A percentile compares a stretch with the other conserved stretches of the same genome.
These are phyloP conservation scores for Cochlearia excelsa DNA, from an alignment of 345 rosid genomes.

Conservation along the genomic window DNA sequence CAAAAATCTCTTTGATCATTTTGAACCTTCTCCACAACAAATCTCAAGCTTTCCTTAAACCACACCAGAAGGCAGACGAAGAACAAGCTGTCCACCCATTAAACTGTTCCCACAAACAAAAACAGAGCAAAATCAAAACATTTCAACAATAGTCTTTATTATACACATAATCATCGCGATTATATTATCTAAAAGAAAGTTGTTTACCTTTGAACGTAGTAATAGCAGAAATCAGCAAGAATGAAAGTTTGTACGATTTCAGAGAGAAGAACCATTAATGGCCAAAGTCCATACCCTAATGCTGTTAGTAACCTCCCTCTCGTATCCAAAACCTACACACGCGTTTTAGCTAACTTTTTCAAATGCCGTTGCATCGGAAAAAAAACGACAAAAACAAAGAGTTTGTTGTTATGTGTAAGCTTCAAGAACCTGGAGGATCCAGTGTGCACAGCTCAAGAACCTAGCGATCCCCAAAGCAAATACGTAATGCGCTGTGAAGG, in stretches of 20 bases:
- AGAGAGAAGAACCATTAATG: constrained; percentile 72
- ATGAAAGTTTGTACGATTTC: constrained; percentile 89
- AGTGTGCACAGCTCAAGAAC: constrained; percentile 91
- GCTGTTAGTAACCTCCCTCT: constrained; percentile 66
- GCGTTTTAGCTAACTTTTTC: background rate
- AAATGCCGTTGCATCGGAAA: background rate
- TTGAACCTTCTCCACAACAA: background rate
- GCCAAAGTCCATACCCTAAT: constrained; percentile 90
- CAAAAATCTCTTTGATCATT: constrained; percentile 15
- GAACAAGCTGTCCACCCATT: constrained; percentile 82
- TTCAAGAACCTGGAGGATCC: constrained; percentile 78
- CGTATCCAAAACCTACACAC: constrained; percentile 61
- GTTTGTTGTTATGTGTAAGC: background rate
- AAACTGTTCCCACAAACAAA: constrained; percentile 41
- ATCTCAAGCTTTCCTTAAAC: constrained; percentile 50
- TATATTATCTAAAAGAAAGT: too few species aligned
- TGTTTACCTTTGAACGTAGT: constrained; percentile 63
- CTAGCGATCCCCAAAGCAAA: constrained; percentile 90
- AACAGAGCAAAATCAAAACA: background rate
- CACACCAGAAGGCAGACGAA: constrained; percentile 85
- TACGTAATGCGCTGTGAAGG: constrained; percentile 93
- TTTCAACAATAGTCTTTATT: background rate
- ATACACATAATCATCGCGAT: background rate
- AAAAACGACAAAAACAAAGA: background rate
- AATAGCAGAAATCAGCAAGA: constrained; percentile 86